Percentiles rank a stretch among this genome's conserved stretches.
These are phyloP conservation scores for Gleditsia sinensis DNA, from an alignment of 306 rosid genomes.

Conservation along the genomic window DNA sequence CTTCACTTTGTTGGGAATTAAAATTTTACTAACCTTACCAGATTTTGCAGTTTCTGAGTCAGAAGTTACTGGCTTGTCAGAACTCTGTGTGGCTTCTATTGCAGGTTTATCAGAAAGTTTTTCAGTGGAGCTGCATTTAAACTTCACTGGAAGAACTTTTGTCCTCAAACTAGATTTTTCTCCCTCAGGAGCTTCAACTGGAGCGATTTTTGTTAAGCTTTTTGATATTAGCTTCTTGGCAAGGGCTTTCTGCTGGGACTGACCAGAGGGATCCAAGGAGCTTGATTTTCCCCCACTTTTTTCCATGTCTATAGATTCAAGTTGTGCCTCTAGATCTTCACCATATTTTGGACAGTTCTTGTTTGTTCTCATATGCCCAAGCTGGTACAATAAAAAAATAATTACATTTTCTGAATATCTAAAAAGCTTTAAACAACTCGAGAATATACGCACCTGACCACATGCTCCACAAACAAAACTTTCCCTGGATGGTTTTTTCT, in stretches of 20 bases:
- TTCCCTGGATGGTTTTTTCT: conserved; percentile 92
- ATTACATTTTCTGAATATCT: conserved; percentile 28
- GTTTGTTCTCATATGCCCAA: conserved; percentile 98
- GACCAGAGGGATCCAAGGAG: conserved; percentile 60
- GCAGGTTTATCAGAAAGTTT: conserved; percentile 64
- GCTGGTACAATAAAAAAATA: conserved; percentile 51
- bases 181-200: conserved; percentile 28
- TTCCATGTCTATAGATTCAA: conserved; percentile 67
- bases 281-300: conserved; percentile 63
- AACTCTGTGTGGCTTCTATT: conserved; percentile 51
- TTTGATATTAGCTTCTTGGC: conserved; percentile 68
- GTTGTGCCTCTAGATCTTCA: conserved; percentile 70
- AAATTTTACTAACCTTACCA: conserved; percentile 68
- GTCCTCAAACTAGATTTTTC: conserved; percentile 10
- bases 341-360: conserved; percentile 97
- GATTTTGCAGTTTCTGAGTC: conserved; percentile 78
- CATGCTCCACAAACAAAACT: conserved; percentile 93
- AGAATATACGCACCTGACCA: conserved; percentile 72
- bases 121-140: conserved; percentile 84
- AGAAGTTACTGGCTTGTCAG: conserved; percentile 70
- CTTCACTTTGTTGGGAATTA: conserved; percentile 66
- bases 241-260: conserved; percentile 59
- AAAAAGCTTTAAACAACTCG: background rate
- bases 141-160: conserved; percentile 62
- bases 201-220: conserved; percentile 59